A percentile compares a stretch with the other conserved stretches of the same genome.
These are phyloP conservation scores for Periconia sp. DNA, from an alignment of 2,329 filamentous ascomycete genomes.

Conservation along the genomic window DNA sequence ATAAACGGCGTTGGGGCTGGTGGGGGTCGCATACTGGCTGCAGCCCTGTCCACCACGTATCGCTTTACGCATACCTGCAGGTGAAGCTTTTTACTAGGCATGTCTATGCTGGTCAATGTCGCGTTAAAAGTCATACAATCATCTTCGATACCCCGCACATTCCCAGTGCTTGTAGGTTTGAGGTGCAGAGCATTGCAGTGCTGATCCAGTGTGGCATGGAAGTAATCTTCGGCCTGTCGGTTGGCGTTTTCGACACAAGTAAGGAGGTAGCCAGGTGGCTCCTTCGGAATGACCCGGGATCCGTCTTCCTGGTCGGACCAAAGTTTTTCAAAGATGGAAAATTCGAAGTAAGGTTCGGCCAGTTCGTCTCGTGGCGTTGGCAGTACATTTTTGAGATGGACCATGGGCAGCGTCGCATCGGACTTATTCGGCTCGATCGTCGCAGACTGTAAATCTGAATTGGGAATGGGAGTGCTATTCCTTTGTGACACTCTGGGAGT, in stretches of 20 bases:
- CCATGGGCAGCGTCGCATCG: background rate
- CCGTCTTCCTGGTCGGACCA: slow-evolving; percentile 11
- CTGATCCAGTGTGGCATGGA: slow-evolving; percentile 6
- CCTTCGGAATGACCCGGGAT: background rate
- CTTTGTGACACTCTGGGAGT: background rate
- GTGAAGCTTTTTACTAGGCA: slow-evolving; percentile 8
- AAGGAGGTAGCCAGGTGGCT: slow-evolving; percentile 10
- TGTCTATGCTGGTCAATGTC: slow-evolving; percentile 11
- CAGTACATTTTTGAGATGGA: background rate
- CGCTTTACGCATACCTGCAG: slow-evolving; percentile 24
- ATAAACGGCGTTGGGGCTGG: slow-evolving; percentile 12
- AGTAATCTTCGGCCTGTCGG: slow-evolving; percentile 12
- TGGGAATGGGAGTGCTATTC: background rate
- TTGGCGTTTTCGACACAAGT: slow-evolving; percentile 21
- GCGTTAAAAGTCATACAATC: slow-evolving; percentile 11
- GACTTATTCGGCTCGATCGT: background rate
- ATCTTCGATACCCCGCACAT: slow-evolving; percentile 7
- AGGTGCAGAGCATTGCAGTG: slow-evolving; percentile 5
- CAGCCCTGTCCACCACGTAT: slow-evolving; percentile 11
- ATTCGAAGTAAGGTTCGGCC: slow-evolving; percentile 26
- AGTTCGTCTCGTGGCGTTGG: background rate
- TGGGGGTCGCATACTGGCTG: slow-evolving; percentile 6
- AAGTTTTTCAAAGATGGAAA: slow-evolving; percentile 19
- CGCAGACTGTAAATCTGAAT: background rate
- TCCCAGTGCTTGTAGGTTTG: slow-evolving; percentile 6